Conservation (phyloP, 257 asterid genomes). For the Solanum ossicruentum region DNA sequence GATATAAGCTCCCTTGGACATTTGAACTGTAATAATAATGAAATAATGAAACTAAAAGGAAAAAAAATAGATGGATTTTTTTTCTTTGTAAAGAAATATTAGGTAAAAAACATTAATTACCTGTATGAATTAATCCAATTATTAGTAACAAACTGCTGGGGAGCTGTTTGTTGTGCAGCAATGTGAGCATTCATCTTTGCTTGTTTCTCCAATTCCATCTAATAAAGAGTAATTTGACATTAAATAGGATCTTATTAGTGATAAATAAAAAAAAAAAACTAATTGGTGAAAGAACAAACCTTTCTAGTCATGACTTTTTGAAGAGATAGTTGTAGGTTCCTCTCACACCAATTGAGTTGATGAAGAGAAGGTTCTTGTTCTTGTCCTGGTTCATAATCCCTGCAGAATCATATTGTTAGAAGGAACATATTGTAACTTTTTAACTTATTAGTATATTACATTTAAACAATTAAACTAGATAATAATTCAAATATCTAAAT, state of each 20-base stretch:
- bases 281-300: not conserved
- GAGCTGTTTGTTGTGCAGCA: not conserved
- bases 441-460: no score
- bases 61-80: not conserved
- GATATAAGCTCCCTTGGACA: not conserved
- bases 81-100: not conserved
- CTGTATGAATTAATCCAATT: not conserved
- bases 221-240: not conserved
- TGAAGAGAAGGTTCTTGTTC: conserved; percentile 45
- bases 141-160: not conserved
- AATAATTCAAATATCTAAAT: not conserved
- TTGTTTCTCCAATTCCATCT: conserved; percentile 15
- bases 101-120: not conserved
- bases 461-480: not conserved
- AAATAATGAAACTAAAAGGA: not conserved
- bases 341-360: conserved; percentile 49
- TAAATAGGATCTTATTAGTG: not conserved
- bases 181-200: not conserved
- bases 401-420: not conserved
- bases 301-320: conserved; percentile 1
- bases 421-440: no score
- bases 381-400: conserved; percentile 36
- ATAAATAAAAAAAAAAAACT: not conserved
- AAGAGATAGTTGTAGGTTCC: conserved; percentile 31
- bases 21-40: not conserved